phyloP scores from a whole-genome alignment of 1,139 yeast genomes.

The Saccharomyces hybrid region DNA sequence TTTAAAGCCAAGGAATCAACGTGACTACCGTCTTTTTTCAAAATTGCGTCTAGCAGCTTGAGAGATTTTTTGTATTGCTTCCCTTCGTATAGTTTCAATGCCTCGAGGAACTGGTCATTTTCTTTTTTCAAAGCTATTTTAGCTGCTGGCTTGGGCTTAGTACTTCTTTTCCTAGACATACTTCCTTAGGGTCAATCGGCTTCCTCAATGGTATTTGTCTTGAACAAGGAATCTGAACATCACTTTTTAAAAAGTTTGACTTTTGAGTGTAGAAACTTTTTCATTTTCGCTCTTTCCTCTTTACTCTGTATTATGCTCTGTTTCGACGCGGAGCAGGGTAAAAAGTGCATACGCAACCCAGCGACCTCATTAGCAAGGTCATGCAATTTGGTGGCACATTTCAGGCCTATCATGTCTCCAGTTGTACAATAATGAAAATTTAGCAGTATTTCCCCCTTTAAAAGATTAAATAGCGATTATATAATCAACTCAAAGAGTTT shows the following conservation, averaged over 20 bases:
- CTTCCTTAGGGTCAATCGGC: background rate
- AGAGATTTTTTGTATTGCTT: conserved; percentile 84
- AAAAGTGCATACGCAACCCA: background rate
- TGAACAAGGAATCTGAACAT: background rate
- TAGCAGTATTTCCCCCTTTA: too few species aligned
- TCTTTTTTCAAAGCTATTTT: conserved; percentile 45
- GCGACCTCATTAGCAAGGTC: background rate
- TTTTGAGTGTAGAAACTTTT: background rate
- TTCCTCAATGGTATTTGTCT: background rate
- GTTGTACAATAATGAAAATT: too few species aligned
- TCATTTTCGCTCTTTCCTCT: background rate
- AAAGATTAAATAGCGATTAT: too few species aligned
- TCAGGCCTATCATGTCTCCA: background rate
- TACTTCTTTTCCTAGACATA: conserved; percentile 23
- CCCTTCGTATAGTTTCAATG: conserved; percentile 71
- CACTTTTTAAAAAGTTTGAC: background rate
- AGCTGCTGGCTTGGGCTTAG: conserved; percentile 9
- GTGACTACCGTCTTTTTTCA: conserved; percentile 69
- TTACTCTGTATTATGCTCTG: background rate
- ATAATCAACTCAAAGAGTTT: background rate
- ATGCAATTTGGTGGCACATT: background rate
- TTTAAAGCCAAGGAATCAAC: conserved; percentile 81
- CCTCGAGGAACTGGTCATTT: conserved; percentile 59
- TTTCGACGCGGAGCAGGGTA: background rate
- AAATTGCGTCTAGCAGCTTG: conserved; percentile 62